A percentile compares a stretch with the other conserved stretches of the same genome.
Evolutionary conservation across 2,329 filamentous ascomycete genomes (phyloP).

Genomic region (Cercospora nicotianae): DNA sequence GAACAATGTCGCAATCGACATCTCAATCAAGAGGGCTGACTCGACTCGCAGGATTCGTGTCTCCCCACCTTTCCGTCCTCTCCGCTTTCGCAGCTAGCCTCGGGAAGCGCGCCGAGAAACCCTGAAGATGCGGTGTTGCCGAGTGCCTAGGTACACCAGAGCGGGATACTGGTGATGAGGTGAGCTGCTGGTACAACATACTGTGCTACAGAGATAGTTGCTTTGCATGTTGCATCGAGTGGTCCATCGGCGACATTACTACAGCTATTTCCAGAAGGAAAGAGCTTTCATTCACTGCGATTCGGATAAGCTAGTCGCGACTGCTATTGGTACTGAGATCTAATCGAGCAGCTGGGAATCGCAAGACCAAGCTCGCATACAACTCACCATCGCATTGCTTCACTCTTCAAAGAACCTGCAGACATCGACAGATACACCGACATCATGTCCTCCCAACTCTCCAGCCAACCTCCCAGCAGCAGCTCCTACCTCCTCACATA

Average conservation of each 20-base stretch:
- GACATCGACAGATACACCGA: background rate
- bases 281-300: background rate
- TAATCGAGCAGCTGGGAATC: background rate
- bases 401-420: background rate
- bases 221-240: background rate
- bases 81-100: background rate
- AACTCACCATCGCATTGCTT: background rate
- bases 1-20: background rate
- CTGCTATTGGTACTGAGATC: background rate
- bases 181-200: background rate
- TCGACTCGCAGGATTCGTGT: background rate
- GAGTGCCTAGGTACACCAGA: background rate
- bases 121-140: background rate
- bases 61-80: background rate
- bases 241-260: background rate
- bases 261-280: background rate
- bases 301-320: background rate
- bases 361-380: background rate
- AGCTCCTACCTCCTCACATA: slow-evolving; percentile 43
- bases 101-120: background rate
- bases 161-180: background rate
- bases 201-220: background rate
- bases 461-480: slow-evolving; percentile 28
- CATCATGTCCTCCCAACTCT: slow-evolving; percentile 25
- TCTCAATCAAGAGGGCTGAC: background rate